phyloP scores from a whole-genome alignment of 2,329 filamentous ascomycete genomes.

The Fusarium vanettenii region DNA sequence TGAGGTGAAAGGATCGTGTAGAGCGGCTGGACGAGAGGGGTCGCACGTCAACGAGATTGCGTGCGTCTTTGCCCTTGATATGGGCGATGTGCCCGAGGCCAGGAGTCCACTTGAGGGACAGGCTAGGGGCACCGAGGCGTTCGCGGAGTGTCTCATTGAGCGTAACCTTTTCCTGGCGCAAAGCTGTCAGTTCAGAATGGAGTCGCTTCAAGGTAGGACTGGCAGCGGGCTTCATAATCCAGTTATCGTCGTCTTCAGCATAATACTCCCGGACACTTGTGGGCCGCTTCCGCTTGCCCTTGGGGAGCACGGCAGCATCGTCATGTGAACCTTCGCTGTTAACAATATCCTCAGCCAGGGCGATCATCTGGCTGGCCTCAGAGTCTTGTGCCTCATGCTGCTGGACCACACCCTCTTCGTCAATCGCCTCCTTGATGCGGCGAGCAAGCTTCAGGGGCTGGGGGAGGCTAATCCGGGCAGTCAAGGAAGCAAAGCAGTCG shows the following conservation, averaged over 20 bases:
- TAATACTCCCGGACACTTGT: constrained; percentile 67
- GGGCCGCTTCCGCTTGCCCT: constrained; percentile 59
- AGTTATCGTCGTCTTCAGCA: constrained; percentile 68
- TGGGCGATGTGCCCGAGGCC: constrained; percentile 91
- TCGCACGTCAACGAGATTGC: constrained; percentile 47
- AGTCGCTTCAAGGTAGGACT: constrained; percentile 73
- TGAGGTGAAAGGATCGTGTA: constrained; percentile 85
- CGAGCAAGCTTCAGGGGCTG: constrained; percentile 76
- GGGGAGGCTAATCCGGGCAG: constrained; percentile 72
- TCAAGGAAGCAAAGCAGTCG: constrained; percentile 58
- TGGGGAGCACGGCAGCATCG: constrained; percentile 65
- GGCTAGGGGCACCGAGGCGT: constrained; percentile 69
- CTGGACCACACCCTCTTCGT: constrained; percentile 89
- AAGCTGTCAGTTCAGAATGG: constrained; percentile 72
- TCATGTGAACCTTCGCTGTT: constrained; percentile 73
- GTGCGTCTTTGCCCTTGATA: constrained; percentile 82
- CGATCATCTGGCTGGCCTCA: constrained; percentile 76
- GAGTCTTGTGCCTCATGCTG: constrained; percentile 82
- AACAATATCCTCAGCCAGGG: constrained; percentile 78
- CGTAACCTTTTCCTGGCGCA: constrained; percentile 69
- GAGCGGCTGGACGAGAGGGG: constrained; percentile 81
- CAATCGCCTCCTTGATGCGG: constrained; percentile 82
- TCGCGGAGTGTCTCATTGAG: constrained; percentile 72
- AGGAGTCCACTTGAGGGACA: constrained; percentile 88
- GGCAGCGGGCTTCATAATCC: constrained; percentile 76